A percentile compares a stretch with the other conserved stretches of the same genome.
Evolutionary conservation across 176 grass and related monocot species (phyloP).

Genomic region (Hsuehochloa calcarea): DNA sequence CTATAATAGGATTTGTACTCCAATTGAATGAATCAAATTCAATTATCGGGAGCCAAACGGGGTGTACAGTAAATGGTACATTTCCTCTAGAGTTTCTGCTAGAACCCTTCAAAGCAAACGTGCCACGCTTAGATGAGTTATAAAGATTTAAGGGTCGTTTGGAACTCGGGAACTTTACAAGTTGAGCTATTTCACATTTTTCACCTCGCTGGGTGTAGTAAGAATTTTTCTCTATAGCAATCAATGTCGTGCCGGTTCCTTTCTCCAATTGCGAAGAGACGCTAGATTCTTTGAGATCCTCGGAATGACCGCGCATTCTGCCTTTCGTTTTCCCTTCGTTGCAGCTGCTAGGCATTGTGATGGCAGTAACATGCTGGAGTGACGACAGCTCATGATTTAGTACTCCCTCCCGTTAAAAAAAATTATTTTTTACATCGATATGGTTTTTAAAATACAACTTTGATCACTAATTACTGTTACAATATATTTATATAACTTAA

Average conservation of each 20-base stretch:
- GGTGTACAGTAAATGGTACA: not conserved
- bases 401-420: not conserved
- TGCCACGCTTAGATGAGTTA: not conserved
- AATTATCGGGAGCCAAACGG: too few species aligned
- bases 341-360: not conserved
- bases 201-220: not conserved
- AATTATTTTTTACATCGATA: too few species aligned
- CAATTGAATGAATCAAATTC: too few species aligned
- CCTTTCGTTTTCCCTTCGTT: not conserved
- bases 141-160: not conserved
- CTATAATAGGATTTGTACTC: too few species aligned
- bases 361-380: not conserved
- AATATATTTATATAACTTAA: too few species aligned
- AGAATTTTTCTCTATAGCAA: not conserved
- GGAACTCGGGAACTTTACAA: not conserved
- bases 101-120: not conserved
- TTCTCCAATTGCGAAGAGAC: not conserved
- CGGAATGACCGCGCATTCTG: not conserved
- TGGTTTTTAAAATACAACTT: too few species aligned
- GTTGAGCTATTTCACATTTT: not conserved
- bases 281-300: not conserved
- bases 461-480: too few species aligned
- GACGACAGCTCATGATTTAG: not conserved
- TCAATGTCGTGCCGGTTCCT: not conserved
- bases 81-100: not conserved